Base-by-base conservation (phyloP, 352 stramenopile species). In the Globisporangium recalcitrans region DNA sequence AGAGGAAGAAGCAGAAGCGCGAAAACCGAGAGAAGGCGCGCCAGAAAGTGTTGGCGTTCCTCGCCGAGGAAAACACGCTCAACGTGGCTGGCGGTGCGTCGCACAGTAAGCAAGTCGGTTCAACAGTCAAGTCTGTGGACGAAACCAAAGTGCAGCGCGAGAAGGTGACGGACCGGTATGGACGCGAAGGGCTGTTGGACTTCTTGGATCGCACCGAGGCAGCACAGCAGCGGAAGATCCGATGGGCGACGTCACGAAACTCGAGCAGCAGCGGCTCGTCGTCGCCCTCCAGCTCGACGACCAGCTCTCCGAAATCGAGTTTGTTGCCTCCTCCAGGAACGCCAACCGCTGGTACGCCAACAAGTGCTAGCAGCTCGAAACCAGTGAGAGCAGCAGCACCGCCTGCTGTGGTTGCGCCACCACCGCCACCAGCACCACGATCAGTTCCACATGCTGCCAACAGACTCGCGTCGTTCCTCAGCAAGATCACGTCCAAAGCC, bases 61-160 rank as follows among this genome's bases (percentile, higher is more conserved):
- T 84, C 14, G 60, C 75, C 1, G 75, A 84, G 53, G 75, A 82
- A 21, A 70, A 77, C 32, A 52, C 48, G 5, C 64, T 72, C 22
- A 42, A 59, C 22, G 44, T 51, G 3, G 53, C 56, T 16, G 65
- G 65, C 61, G 40, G 16, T 22, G 16, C 38, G 16, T 46, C 16
- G 48, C 27, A 66, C 40, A 29, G 46, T 47, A 44, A 65, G 62
- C 26, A 59, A 13, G 51, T n/a, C 13, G 26, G 31, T 16, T 70
- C 70, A 31, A 81, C 72, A 7, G 78, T 84, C 69, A 84, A 78
- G 53, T 79, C 75, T 3, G 71, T 84, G 16, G 75, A 84, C 54
- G 75, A 84, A 44, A 67, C 75, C 14, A 80, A 70, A 24, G 69
- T 84, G 21, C 69, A 78, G 38, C 71, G 75, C 21, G 75, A 84